phyloP scores from a whole-genome alignment of 495 filamentous ascomycete genomes.

The Rusavskia elegans region DNA sequence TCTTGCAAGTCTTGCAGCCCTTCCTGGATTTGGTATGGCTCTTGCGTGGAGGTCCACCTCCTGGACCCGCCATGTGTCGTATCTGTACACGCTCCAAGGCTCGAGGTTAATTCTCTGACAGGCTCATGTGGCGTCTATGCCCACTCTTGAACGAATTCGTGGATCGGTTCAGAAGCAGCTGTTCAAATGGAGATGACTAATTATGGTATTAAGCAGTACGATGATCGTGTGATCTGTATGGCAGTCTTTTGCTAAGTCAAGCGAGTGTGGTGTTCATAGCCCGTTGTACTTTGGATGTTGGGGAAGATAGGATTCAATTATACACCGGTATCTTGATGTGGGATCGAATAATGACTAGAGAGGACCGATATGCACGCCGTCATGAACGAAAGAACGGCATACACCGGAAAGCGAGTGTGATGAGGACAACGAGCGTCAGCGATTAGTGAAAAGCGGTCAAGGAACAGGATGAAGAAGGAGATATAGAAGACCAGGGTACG shows the following conservation, averaged over 20 bases:
- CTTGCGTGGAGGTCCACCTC: slow-evolving; percentile 37
- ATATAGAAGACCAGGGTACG: background rate
- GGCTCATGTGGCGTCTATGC: too few species aligned
- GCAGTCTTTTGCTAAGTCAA: too few species aligned
- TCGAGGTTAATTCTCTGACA: background rate
- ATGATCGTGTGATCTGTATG: too few species aligned
- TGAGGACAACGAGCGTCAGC: background rate
- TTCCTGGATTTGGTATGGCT: slow-evolving; percentile 98
- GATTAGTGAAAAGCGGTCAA: background rate
- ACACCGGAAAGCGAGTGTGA: background rate
- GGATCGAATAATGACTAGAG: background rate
- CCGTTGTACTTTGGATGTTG: too few species aligned
- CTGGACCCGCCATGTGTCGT: slow-evolving; percentile 29
- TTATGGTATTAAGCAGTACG: too few species aligned
- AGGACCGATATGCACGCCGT: background rate
- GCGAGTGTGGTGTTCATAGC: too few species aligned
- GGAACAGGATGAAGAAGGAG: background rate
- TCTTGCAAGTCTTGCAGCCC: slow-evolving; percentile 94
- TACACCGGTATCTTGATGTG: too few species aligned
- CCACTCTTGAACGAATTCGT: too few species aligned
- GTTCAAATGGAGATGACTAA: too few species aligned
- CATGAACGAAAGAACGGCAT: background rate
- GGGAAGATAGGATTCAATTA: too few species aligned
- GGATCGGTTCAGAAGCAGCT: too few species aligned
- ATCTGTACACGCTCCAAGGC: background rate